Base-by-base conservation (phyloP, 129 eudicot species). In the Arctium minus region DNA sequence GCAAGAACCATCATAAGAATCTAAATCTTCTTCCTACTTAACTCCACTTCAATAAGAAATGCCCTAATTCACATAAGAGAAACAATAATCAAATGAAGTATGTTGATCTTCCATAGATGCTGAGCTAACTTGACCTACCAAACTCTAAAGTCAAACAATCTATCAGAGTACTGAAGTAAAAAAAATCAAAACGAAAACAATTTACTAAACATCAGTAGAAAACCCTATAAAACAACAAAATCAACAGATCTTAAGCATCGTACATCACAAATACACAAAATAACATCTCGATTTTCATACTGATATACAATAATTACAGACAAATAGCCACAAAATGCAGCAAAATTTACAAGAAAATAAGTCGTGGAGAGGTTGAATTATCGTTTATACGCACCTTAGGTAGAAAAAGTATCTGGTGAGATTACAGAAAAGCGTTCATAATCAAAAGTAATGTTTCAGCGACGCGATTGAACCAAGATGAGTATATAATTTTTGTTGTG, bases 331-430 rank as follows among this genome's bases (percentile, higher is more conserved):
- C 10, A 72, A 80, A 46, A 80, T 12, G 76, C 70, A 56, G 56
- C 70, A 33, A 71, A 6, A 6, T 36, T 32, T 50, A 71, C 71
- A 33, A 22, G 27, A 46, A 80, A 70, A 4, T n/a, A 5, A 48
- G 50, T 4, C 15, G 70, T 13, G 22, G 3, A 71, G 77, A 72
- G 72, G 78, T 60, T 72, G 78, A 73, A 36, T 33, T 50, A 3
- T 80, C 40, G 77, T 8, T 80, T 42, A 31, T 48, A 46, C 83
- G 77, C 53, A 80, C 83, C 83, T 80, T 30, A 71, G 60, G 72
- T 80, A 1, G 70, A 37, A 50, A 37, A 72, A 6, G 35, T 40
- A 18, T 29, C 9, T 18, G 84, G 30, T 4, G 60, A n/a, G 46
- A 71, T 56, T 80, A 35, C 18, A 35, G 68, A 50, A 72, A 72